phyloP scores from a whole-genome alignment of 1,284 basidiomycete species.

The Cryptococcus sp. region DNA sequence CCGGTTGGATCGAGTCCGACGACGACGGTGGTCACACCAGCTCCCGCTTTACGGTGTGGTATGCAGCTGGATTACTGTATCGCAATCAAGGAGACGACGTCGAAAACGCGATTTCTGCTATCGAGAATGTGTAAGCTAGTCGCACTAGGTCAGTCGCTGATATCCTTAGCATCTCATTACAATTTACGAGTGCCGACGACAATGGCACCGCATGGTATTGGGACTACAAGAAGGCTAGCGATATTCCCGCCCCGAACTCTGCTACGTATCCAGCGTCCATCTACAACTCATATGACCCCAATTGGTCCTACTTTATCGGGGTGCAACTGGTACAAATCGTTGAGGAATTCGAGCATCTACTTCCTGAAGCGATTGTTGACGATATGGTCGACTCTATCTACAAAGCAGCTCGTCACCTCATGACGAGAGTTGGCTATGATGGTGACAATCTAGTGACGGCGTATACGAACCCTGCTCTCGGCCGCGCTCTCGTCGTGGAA shows the following conservation, averaged over 20 bases:
- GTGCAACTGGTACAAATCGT: slow-evolving; percentile 20
- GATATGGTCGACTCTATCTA: slow-evolving; percentile 17
- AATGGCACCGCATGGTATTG: slow-evolving; percentile 20
- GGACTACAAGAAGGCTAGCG: slow-evolving; percentile 18
- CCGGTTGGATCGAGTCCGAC: slow-evolving; percentile 15
- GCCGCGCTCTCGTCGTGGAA: slow-evolving; percentile 14
- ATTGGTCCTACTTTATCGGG: slow-evolving; percentile 24
- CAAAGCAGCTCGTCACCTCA: slow-evolving; percentile 18
- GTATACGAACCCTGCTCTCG: slow-evolving; percentile 20
- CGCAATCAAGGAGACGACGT: slow-evolving; percentile 17
- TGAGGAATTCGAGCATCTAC: slow-evolving; percentile 19
- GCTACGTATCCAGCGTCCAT: slow-evolving; percentile 13
- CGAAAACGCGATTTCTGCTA: slow-evolving; percentile 15
- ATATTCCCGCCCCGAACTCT: slow-evolving; percentile 17
- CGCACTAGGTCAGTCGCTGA: no score
- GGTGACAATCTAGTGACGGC: slow-evolving; percentile 27
- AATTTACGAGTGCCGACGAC: slow-evolving; percentile 8
- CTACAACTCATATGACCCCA: slow-evolving; percentile 23
- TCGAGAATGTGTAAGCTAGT: slow-evolving; percentile 18
- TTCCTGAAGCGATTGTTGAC: slow-evolving; percentile 12
- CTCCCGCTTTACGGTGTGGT: slow-evolving; percentile 19
- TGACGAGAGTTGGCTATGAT: slow-evolving; percentile 22
- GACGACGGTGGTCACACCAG: slow-evolving; percentile 20
- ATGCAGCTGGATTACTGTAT: slow-evolving; percentile 14
- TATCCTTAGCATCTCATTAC: slow-evolving; percentile 11